Conservation (phyloP, 2,329 filamentous ascomycete genomes). For the Whalleya microplaca region DNA sequence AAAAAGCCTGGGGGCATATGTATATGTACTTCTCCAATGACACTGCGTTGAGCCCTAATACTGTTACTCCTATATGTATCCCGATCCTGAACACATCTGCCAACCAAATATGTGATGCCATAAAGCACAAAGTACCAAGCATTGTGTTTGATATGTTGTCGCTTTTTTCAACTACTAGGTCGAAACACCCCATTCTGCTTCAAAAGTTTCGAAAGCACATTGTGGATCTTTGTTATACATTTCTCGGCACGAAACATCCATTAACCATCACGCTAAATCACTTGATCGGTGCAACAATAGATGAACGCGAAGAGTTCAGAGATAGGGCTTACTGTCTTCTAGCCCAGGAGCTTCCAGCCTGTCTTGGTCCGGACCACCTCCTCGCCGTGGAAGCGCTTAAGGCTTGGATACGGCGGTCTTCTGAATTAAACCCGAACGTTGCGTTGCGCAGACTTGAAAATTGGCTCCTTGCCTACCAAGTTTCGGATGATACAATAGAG, state of each 20-base stretch:
- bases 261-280: slow-evolving; percentile 26
- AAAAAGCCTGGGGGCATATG: too few relatives aligned
- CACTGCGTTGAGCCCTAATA: too few relatives aligned
- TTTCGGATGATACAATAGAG: background rate
- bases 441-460: background rate
- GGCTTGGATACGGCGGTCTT: too few relatives aligned
- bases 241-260: slow-evolving; percentile 26
- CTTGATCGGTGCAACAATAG: slow-evolving; percentile 10
- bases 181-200: slow-evolving; percentile 20
- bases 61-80: slow-evolving; percentile 22
- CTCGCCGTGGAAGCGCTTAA: slow-evolving; percentile 12
- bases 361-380: slow-evolving; percentile 21
- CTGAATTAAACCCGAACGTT: background rate
- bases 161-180: slow-evolving; percentile 27
- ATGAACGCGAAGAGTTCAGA: slow-evolving; percentile 6
- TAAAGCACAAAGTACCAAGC: slow-evolving; percentile 25
- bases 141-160: slow-evolving; percentile 29
- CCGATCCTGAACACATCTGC: slow-evolving; percentile 25
- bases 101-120: slow-evolving; percentile 22
- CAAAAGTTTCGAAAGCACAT: slow-evolving; percentile 28
- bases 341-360: slow-evolving; percentile 18
- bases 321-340: slow-evolving; percentile 22
- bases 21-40: too few relatives aligned
- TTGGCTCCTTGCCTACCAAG: background rate
- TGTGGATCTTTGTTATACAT: slow-evolving; percentile 22